Base-by-base conservation (phyloP, 345 rosid species). In the Eucalyptus pauciflora region DNA sequence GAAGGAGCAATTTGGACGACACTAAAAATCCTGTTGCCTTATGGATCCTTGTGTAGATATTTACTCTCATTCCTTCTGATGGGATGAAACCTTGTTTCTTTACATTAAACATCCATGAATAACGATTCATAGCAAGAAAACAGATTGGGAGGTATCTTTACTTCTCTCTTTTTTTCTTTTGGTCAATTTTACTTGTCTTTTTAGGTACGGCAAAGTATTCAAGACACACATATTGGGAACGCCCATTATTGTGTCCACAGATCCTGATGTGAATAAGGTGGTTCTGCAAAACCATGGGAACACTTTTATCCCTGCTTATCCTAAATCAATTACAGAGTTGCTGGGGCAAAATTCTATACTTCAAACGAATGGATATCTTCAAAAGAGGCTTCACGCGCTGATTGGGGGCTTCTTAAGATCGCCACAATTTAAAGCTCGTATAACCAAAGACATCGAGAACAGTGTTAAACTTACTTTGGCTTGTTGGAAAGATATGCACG, bases 151-250 rank as follows among this genome's bases (percentile, higher is more conserved):
- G 22, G 48, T 41, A 76, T 56, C 62, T 56, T 56, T 56, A 56
- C 29, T 56, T 56, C 29, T 56, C 62, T 56, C 27, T 76, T 20
- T 17, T 52, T 16, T 17, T 52, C 25, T 52, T 76, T n/a, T 5
- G 0, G n/a, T 56, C n/a, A 5, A 16, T 18, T 29, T 90, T 7
- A 15, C 5, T 80, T 12, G 67, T 60, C 29, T 79, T 9, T 48
- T 14, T 90, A 97, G 98, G 87, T 95, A 95, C 51, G 99, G 99
- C 88, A 93, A 94, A 89, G 98, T 96, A 92, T 97, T 97, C 91
- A 97, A 94, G 91, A 93, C 99, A 33, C 94, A 97, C 91, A 96
- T 97, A 33, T 87, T 97, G 92, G 99, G 99, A 89, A 96, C 98
- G 31, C 99, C 98, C 67, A 95, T 96, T 25, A 96, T 97, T 86